A percentile compares a stretch with the other conserved stretches of the same genome.
These are phyloP conservation scores for Stramenopiles sp. DNA, from an alignment of 352 stramenopile genomes.

Conservation along the genomic window DNA sequence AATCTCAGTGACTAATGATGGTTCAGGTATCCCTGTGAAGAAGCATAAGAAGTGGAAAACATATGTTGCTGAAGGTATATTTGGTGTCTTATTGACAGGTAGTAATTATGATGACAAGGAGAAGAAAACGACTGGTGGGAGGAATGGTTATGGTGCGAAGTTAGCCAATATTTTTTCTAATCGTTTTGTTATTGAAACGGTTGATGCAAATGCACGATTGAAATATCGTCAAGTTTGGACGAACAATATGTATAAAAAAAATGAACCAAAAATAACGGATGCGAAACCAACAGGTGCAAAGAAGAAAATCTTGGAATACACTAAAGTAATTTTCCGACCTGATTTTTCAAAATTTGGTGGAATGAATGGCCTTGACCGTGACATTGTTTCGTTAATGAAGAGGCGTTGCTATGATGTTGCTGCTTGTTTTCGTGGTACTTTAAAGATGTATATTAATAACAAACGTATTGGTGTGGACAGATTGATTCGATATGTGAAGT, in stretches of 20 bases:
- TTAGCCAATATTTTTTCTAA: constrained; percentile 97
- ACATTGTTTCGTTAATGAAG: constrained; percentile 76
- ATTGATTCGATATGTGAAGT: constrained; percentile 60
- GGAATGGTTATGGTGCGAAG: constrained; percentile 75
- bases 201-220: too few species aligned
- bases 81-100: constrained; percentile 87
- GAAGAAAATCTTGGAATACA: constrained; percentile 3
- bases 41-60: constrained; percentile 78
- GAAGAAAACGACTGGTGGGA: constrained; percentile 61
- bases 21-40: constrained; percentile 75
- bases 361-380: constrained; percentile 50
- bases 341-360: too few species aligned
- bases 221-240: neutral
- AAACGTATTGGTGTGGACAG: constrained; percentile 50
- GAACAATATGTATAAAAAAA: constrained; percentile 3
- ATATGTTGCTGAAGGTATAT: constrained; percentile 93
- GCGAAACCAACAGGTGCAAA: too few species aligned
- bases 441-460: constrained; percentile 62
- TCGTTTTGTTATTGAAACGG: constrained; percentile 82
- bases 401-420: constrained; percentile 82
- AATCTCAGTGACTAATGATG: constrained; percentile 92
- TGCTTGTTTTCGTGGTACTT: constrained; percentile 46
- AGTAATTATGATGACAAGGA: constrained; percentile 95
- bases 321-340: constrained; percentile 3
- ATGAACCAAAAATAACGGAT: constrained; percentile 6